A percentile compares a stretch with the other conserved stretches of the same genome.
Conservation (phyloP, 139 green algal genomes). For the Volvox africanus region DNA sequence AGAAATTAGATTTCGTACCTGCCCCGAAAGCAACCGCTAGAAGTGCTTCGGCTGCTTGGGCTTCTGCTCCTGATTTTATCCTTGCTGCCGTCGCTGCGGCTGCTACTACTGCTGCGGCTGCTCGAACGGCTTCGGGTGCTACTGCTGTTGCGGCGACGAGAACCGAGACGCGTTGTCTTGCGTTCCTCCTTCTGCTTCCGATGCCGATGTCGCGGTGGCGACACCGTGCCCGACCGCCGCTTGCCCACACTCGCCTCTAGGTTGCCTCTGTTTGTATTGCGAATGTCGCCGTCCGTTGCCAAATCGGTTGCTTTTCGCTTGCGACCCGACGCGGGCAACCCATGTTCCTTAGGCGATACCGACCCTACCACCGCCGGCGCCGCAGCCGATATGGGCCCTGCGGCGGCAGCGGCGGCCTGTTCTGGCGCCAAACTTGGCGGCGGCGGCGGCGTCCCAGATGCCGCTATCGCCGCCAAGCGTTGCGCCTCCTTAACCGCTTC, state of each 20-base stretch:
- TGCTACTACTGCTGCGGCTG: background rate
- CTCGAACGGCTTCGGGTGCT: background rate
- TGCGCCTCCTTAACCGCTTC: slow-evolving; percentile 9
- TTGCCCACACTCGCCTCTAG: too few species aligned
- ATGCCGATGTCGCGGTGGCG: background rate
- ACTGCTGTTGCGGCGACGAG: background rate
- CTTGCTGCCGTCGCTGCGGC: background rate
- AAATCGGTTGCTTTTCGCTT: too few species aligned
- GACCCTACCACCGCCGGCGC: background rate
- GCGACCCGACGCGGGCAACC: too few species aligned
- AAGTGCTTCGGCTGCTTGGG: background rate
- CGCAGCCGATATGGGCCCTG: background rate
- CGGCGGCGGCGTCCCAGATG: background rate
- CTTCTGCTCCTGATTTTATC: slow-evolving; percentile 1
- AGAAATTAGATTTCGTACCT: background rate
- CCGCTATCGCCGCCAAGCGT: background rate
- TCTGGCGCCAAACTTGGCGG: background rate
- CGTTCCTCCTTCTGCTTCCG: background rate
- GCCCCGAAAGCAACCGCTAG: background rate
- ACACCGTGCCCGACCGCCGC: too few species aligned
- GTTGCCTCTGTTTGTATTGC: too few species aligned
- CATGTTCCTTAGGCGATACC: background rate
- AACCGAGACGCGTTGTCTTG: background rate
- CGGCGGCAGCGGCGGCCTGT: background rate
- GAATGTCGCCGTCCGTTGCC: too few species aligned